Evolutionary conservation across 257 asterid genomes (phyloP), one percentile per base, ranked within the genome.

Genomic region (Fraxinus cuspidata): DNA sequence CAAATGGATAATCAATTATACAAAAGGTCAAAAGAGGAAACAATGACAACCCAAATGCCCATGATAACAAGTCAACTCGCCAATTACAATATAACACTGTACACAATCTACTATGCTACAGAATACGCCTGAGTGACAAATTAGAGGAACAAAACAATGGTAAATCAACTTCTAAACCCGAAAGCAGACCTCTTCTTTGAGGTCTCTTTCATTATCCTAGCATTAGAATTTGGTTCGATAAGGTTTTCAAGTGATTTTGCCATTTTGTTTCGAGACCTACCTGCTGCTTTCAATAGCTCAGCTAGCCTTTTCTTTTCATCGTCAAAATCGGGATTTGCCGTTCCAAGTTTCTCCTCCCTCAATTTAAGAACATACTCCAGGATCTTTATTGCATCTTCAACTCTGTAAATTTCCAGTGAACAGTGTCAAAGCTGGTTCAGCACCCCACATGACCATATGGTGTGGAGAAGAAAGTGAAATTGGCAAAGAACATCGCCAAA

Each of bases 261-360:
- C 83, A 92, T 92, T 83, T 94, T 96, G 90, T 91, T 96, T 35
- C 97, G 77, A 1, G 96, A 96, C 86, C 94, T 87, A 63, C 99
- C 98, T 40, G 98, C 97, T 85, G 92, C 99, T 89, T 94, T 96
- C 90, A 96, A 79, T 18, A 96, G 97, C 83, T 96, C 99, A 3
- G 96, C 95, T 27, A 93, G 89, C 82, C 99, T 88, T 85, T 89
- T 92, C 93, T 94, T 96, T 88, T 96, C 99, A 72, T 96, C 98
- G 16, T 92, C 96, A 42, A 96, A 96, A 84, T 96, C 98, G 0
- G 98, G 96, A 91, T 93, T 92, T 74, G 99, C 97, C 2, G 99
- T 96, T 78, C 99, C 99, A 4, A 96, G 98, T 79, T 96, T 94
- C 90, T 96, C 98, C 81, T 96, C 99, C 76, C 99, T 88, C 87